Evolutionary conservation across 768 basidiomycete species (phyloP).

Genomic region (Crassisporium funariophilum): DNA sequence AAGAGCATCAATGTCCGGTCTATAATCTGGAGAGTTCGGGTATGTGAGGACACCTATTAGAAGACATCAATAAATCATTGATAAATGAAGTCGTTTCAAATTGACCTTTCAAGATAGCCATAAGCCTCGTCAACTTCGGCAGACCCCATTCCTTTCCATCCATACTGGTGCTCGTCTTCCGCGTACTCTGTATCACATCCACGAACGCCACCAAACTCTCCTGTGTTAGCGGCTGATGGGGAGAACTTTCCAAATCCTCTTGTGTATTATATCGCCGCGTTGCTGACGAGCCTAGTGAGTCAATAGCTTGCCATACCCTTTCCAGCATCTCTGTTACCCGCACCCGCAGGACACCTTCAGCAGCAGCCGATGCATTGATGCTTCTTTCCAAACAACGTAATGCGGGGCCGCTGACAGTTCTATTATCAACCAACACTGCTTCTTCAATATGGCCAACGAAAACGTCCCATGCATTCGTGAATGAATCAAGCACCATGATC

Average conservation of each 20-base stretch:
- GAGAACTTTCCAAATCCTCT: constrained; percentile 22
- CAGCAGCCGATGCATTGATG: constrained; percentile 56
- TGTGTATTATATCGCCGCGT: constrained; percentile 21
- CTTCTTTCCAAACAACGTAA: constrained; percentile 83
- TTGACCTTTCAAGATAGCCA: constrained; percentile 77
- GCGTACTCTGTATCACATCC: constrained; percentile 64
- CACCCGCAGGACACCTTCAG: constrained; percentile 43
- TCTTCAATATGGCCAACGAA: constrained; percentile 76
- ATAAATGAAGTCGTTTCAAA: background rate
- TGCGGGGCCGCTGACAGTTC: constrained; percentile 78
- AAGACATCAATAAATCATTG: constrained; percentile 1
- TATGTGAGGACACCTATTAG: constrained; percentile 74
- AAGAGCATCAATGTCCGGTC: constrained; percentile 83
- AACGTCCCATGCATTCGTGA: constrained; percentile 69
- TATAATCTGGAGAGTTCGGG: constrained; percentile 78
- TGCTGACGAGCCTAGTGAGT: constrained; percentile 58
- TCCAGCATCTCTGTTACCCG: constrained; percentile 50
- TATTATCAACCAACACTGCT: constrained; percentile 66
- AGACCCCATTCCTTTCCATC: constrained; percentile 67
- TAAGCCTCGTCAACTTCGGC: constrained; percentile 63
- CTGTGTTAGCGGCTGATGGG: constrained; percentile 66
- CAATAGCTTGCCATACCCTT: constrained; percentile 71
- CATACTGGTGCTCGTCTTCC: constrained; percentile 48
- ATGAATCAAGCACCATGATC: constrained; percentile 73
- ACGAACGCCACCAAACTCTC: constrained; percentile 85